Base-by-base conservation (phyloP, 352 stramenopile species). In the Phytophthora tentaculata region DNA sequence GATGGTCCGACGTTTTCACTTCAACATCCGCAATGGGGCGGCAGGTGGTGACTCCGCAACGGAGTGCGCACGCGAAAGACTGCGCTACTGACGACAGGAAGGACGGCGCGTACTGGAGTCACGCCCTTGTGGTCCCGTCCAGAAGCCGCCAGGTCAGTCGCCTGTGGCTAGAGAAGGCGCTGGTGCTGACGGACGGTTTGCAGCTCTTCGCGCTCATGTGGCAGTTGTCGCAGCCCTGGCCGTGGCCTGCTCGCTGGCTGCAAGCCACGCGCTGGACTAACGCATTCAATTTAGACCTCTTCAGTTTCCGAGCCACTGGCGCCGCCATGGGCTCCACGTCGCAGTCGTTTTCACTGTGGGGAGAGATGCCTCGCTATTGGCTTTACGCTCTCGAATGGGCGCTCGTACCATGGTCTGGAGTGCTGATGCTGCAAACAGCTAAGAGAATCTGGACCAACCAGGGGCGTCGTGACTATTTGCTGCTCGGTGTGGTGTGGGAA, bases 181-280 rank as follows among this genome's bases (percentile, higher is more conserved):
- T 81, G 14, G 47, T 86, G 14, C n/a, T 79, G 1, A 45, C 74
- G 6, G 84, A 92, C 45, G 71, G 67, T 16, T 44, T 76, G 69
- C 84, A 92, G 67, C 48, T 91, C 64, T 92, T 81, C 53, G 84
- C 73, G 26, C 77, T 92, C 29, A 75, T 92, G 47, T 92, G 84
- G 84, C 84, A 92, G 67, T 69, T 92, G 44, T 87, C 84, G n/a
- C 84, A 92, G 69, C 76, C 83, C 39, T 92, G 84, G 84, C 84
- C 84, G 37, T 91, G 83, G 84, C 84, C 82, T 9, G 70, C 79
- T 41, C 69, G 71, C 10, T 91, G 84, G 83, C 76, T 90, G 45
- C 16, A 26, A 5, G 61, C 64, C 24, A 90, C 77, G 2, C 81
- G 81, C 10, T 90, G 77, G 81, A 56, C 61, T 0, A 89, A 89